Base-by-base conservation (phyloP, 768 basidiomycete species). In the Panaeolus papilionaceus region DNA sequence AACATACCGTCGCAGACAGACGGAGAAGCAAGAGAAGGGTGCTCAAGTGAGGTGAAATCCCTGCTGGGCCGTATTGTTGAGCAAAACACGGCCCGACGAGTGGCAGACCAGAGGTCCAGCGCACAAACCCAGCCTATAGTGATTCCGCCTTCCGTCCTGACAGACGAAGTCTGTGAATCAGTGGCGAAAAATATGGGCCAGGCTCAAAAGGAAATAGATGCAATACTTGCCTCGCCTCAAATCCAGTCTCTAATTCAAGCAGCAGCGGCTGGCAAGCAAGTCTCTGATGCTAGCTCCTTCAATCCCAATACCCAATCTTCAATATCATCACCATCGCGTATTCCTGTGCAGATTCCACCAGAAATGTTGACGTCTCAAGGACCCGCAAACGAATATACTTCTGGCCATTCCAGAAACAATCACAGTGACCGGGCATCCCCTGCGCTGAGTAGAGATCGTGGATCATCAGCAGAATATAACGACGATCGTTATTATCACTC, bases 191-290 rank as follows among this genome's bases (percentile, higher is more conserved):
- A 11, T 14, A 58, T 58, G 54, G 14, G 9, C 14, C 54, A 58
- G 54, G 54, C 54, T 58, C 14, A 58, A 28, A 58, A 37, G 33
- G 54, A 58, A 58, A 58, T 58, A 58, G 11, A 58, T 12, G 14
- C 4, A 7, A 58, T 58, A 37, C 54, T 58, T 11, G 54, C 26
- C 7, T 58, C 33, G n/a, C 54, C 54, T 16, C 54, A 58, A 14
- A 6, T 58, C 8, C 54, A 58, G 33, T 33, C 54, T 16, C 54
- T 58, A 1, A 4, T 58, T 3, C 54, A 33, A 58, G 28, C 26
- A 58, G 54, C 54, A 58, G 12, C 33, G 54, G 54, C 54, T 58
- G 33, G 16, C 12, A 28, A 58, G 14, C 26, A 37, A 37, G 54
- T 28, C 6, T 16, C 28, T 10, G 6, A 58, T 28, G 26, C 28